Conservation (phyloP, 495 filamentous ascomycete genomes). For the Neurospora tetrasperma region DNA sequence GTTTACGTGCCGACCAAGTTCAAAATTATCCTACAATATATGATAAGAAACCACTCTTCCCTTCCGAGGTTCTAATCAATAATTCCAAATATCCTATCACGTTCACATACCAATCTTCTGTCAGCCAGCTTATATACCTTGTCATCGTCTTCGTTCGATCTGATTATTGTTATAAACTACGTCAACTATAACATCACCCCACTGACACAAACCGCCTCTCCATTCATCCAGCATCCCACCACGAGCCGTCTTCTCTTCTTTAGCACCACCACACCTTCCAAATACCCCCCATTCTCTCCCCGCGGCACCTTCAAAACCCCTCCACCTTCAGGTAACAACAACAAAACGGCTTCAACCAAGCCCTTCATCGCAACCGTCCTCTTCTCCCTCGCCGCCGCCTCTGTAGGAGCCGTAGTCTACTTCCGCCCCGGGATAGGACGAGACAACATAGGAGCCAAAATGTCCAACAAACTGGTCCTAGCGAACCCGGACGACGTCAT, state of each 20-base stretch:
- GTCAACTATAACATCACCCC: background rate
- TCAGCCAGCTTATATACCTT: background rate
- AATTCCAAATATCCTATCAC: background rate
- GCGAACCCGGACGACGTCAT: constrained; percentile 66
- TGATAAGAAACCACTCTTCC: background rate
- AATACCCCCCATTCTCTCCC: background rate
- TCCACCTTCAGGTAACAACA: background rate
- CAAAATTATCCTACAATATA: background rate
- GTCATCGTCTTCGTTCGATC: background rate
- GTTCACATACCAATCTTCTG: background rate
- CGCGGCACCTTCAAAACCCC: background rate
- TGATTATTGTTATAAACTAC: background rate
- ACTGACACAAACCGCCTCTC: background rate
- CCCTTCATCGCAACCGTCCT: background rate
- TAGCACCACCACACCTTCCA: background rate
- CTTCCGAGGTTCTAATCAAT: background rate
- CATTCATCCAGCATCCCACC: background rate
- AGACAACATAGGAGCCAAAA: constrained; percentile 9
- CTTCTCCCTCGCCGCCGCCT: background rate
- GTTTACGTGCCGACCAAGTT: background rate
- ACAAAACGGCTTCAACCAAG: background rate
- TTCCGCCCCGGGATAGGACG: background rate
- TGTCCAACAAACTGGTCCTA: constrained; percentile 38
- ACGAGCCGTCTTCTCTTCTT: background rate
- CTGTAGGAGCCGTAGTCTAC: background rate